Evolutionary conservation across 2,329 filamentous ascomycete species (phyloP).

Genomic region (Cercospora beticola): DNA sequence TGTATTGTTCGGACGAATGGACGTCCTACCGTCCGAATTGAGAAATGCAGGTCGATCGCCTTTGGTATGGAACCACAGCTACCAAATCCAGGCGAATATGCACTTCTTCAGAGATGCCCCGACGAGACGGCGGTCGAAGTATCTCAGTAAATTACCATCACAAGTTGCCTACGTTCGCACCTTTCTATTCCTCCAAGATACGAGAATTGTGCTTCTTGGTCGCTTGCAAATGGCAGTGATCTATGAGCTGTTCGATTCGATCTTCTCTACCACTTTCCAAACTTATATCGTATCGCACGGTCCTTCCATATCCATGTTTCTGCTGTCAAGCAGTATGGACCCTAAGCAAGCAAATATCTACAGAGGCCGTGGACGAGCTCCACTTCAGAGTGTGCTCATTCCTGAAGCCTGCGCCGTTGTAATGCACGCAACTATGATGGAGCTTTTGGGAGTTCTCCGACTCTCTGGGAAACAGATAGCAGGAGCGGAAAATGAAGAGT

Average conservation of each 20-base stretch:
- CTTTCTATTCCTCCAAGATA: too few relatives aligned
- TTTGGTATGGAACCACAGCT: background rate
- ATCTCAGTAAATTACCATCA: too few relatives aligned
- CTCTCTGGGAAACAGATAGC: background rate
- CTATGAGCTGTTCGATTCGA: too few relatives aligned
- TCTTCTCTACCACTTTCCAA: too few relatives aligned
- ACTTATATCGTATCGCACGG: too few relatives aligned
- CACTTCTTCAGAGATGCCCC: background rate
- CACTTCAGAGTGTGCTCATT: background rate
- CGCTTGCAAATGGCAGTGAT: too few relatives aligned
- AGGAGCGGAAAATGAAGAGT: background rate
- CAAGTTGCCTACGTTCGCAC: too few relatives aligned
- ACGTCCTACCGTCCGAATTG: background rate
- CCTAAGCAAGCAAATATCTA: background rate
- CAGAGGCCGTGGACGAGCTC: background rate
- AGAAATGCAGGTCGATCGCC: background rate
- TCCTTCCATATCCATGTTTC: background rate
- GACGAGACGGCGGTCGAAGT: too few relatives aligned
- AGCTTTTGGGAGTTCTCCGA: background rate
- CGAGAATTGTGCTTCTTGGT: too few relatives aligned
- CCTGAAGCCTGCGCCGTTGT: background rate
- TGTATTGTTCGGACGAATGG: background rate
- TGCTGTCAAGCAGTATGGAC: background rate
- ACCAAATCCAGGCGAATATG: background rate
- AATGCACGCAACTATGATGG: background rate